phyloP scores from a whole-genome alignment of 208 protist genomes.

The Acanthamoeba triangularis region DNA sequence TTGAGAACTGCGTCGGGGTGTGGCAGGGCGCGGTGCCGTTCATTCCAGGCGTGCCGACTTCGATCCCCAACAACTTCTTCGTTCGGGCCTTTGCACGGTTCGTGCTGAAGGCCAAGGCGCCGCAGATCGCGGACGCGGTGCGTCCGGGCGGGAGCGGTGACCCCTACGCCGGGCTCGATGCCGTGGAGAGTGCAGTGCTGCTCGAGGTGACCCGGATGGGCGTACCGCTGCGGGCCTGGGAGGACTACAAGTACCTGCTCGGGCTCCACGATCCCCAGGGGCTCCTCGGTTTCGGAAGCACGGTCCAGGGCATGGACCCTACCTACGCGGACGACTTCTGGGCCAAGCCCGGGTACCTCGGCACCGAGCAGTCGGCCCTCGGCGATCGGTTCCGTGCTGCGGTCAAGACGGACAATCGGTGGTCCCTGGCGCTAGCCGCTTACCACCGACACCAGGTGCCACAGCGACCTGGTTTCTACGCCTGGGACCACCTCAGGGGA shows the following conservation, averaged over 20 bases:
- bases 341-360: conserved; percentile 21
- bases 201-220: neutral
- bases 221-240: neutral
- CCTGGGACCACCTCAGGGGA: conserved; percentile 30
- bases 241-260: neutral
- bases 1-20: conserved; percentile 40
- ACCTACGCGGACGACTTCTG: conserved; percentile 49
- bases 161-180: neutral
- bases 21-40: conserved; percentile 34
- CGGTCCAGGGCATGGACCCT: neutral
- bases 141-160: neutral
- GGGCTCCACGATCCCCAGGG: neutral
- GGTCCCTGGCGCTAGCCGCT: neutral
- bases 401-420: conserved; percentile 24
- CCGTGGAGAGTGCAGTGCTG: neutral
- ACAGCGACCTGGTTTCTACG: neutral
- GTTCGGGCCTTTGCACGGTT: conserved; percentile 45
- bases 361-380: conserved; percentile 12
- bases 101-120: conserved; percentile 22
- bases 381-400: conserved; percentile 32
- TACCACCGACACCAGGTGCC: conserved; percentile 39
- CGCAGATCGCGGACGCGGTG: conserved; percentile 30
- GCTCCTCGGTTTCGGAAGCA: neutral
- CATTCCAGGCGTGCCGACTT: conserved; percentile 27
- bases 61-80: conserved; percentile 60